Conservation (phyloP, 148 eudicot species). For the Selenicereus undatus region DNA sequence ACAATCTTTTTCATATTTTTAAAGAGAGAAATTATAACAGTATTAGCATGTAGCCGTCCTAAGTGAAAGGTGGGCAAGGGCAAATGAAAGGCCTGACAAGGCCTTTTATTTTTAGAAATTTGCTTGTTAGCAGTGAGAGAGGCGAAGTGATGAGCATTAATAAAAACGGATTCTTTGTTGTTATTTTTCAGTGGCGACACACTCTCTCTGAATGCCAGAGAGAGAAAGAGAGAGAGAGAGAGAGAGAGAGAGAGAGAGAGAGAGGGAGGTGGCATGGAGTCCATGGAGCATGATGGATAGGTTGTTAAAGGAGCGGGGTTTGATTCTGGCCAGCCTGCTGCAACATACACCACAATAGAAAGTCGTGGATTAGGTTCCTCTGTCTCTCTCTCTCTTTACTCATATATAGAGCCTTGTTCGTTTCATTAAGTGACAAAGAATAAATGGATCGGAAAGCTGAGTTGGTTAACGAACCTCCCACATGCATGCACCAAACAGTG, state of each 20-base stretch:
- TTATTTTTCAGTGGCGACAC: conserved; percentile 6
- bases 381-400: conserved; percentile 7
- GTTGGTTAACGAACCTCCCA: conserved; percentile 31
- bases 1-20: too few species aligned
- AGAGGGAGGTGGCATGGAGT: neutral
- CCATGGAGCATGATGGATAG: neutral
- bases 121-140: conserved; percentile 3
- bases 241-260: neutral
- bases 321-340: conserved; percentile 6
- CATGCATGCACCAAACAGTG: conserved; percentile 29
- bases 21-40: neutral
- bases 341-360: conserved; percentile 25
- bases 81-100: neutral
- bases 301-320: neutral
- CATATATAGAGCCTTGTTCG: neutral
- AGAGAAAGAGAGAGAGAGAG: neutral
- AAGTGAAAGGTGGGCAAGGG: neutral
- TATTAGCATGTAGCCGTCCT: neutral
- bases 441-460: conserved; percentile 29
- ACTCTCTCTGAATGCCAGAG: neutral
- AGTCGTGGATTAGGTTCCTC: conserved; percentile 29
- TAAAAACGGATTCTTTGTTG: conserved; percentile 3
- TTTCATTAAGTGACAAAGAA: conserved; percentile 20
- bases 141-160: neutral
- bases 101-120: neutral